Base-by-base conservation (phyloP, 345 rosid species). In the Raphanus sativus region DNA sequence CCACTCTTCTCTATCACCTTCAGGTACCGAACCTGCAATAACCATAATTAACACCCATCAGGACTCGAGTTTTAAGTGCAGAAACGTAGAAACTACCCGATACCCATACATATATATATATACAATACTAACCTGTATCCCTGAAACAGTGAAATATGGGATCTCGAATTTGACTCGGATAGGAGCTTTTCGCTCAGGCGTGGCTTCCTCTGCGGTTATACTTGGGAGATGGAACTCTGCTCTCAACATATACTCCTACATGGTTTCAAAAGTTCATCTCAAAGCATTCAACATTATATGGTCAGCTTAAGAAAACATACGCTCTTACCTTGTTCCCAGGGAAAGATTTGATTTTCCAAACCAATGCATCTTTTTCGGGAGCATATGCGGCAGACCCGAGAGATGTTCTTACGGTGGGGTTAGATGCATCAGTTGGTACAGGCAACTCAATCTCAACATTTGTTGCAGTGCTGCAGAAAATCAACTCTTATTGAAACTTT, bases 1-100 rank as follows among this genome's bases (percentile, higher is more conserved):
- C 97, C 97, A 60, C 96, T 92, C 83, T 95, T 95, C 85, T 95
- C 99, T 56, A 95, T 95, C 42, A 95, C 89, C 91, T 92, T 95
- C 85, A 95, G 84, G 87, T 95, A 95, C 24, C 97, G 90, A 67
- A 95, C 99, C 99, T 95, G 77, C 69, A 84, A 78, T 10, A 48
- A 16, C 69, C 3, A 65, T n/a, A 55, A 9, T 56, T 67, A 36
- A 50, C 75, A 58, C 17, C 2, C 75, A 58, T 79, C 52, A 79
- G 16, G 13, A 58, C 62, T 59, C 68, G 25, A 6, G 16, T 26
- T 38, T 65, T 29, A 16, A 28, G 32, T 63, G 65, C 48, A 62
- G 29, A 36, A 62, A 34, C 58, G 62, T 16, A 10, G 38, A 69
- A 11, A 25, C 10, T 5, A 29, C 15, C 16, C 4, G 6, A 17